Percentiles rank a stretch among this genome's conserved stretches.
Conservation (phyloP, 2,329 filamentous ascomycete genomes). For the Magnaporthiopsis poae region DNA sequence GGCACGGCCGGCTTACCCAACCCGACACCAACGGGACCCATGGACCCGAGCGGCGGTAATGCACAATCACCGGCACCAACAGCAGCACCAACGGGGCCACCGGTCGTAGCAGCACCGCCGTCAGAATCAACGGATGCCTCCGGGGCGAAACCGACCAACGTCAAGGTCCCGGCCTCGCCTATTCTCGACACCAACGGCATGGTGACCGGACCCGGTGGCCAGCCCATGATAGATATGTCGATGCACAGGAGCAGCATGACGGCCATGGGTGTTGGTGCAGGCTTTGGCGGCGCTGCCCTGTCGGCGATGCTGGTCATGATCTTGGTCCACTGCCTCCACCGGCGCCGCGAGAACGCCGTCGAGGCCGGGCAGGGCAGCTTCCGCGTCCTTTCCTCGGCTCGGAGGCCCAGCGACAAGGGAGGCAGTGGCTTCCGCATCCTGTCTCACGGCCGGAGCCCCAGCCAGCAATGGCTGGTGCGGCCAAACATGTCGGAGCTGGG, state of each 20-base stretch:
- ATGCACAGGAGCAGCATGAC: constrained; percentile 1
- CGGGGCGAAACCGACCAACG: background rate
- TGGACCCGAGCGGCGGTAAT: background rate
- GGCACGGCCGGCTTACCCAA: background rate
- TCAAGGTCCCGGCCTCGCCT: background rate
- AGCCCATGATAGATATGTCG: background rate
- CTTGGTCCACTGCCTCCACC: background rate
- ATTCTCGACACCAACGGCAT: background rate
- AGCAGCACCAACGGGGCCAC: background rate
- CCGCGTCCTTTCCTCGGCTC: background rate
- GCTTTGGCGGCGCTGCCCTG: background rate
- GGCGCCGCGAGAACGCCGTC: background rate
- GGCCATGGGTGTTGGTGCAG: constrained; percentile 3
- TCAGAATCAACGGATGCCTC: background rate
- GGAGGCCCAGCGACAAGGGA: background rate
- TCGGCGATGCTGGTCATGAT: constrained; percentile 1
- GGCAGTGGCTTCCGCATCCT: background rate
- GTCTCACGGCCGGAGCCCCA: background rate
- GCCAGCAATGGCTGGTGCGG: background rate
- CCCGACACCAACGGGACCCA: background rate
- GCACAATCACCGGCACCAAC: background rate
- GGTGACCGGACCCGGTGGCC: background rate
- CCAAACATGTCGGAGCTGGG: background rate
- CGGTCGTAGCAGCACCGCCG: background rate
- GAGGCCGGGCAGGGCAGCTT: background rate